Evolutionary conservation across 306 rosid species (phyloP).

Genomic region (Hippophae gyantsensis): DNA sequence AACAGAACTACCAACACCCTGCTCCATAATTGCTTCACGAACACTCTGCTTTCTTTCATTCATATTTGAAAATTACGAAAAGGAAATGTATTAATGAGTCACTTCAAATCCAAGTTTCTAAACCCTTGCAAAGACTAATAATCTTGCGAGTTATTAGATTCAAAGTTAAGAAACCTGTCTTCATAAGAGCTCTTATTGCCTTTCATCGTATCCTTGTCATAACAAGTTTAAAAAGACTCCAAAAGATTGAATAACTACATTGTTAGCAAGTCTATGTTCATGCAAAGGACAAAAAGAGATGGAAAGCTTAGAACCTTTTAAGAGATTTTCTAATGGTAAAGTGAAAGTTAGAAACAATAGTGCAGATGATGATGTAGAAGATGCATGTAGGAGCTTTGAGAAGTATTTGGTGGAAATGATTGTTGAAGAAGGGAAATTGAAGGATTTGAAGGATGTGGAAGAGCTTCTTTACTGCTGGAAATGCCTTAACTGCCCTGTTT

Average conservation of each 20-base stretch:
- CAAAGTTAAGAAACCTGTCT: slow-evolving; percentile 41
- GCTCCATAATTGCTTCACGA: slow-evolving; percentile 27
- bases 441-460: slow-evolving; percentile 72
- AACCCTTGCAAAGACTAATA: slow-evolving; percentile 43
- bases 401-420: slow-evolving; percentile 80
- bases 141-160: slow-evolving; percentile 40
- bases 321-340: slow-evolving; percentile 22
- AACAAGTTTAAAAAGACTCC: slow-evolving; percentile 13
- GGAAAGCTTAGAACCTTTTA: slow-evolving; percentile 11
- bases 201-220: slow-evolving; percentile 9
- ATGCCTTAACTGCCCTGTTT: slow-evolving; percentile 65
- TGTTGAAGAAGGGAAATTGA: slow-evolving; percentile 71
- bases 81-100: slow-evolving; percentile 38
- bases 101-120: slow-evolving; percentile 66
- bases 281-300: slow-evolving; percentile 23
- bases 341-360: not conserved
- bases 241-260: slow-evolving; percentile 22
- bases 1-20: slow-evolving; percentile 13
- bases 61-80: slow-evolving; percentile 38
- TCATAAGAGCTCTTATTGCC: slow-evolving; percentile 31
- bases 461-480: slow-evolving; percentile 83
- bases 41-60: slow-evolving; percentile 31
- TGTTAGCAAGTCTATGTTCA: slow-evolving; percentile 34
- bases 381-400: slow-evolving; percentile 86
- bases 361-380: slow-evolving; percentile 47